phyloP scores from a whole-genome alignment of 1,284 basidiomycete species.

The Fomitopsis palustris region DNA sequence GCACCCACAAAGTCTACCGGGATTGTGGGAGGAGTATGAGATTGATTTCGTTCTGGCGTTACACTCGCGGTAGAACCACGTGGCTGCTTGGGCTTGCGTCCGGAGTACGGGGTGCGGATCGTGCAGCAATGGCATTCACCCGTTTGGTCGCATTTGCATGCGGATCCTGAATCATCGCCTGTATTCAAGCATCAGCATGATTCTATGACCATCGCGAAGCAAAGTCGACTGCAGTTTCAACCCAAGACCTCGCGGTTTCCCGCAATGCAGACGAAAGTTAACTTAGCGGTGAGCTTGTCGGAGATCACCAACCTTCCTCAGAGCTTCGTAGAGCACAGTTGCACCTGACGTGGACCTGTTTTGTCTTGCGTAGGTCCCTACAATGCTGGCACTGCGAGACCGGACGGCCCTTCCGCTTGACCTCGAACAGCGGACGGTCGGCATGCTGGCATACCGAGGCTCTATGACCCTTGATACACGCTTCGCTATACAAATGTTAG shows the following conservation, averaged over 20 bases:
- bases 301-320: not conserved
- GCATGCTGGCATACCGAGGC: conserved; percentile 62
- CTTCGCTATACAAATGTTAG: not conserved
- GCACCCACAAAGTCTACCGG: not conserved
- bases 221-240: not conserved
- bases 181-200: not conserved
- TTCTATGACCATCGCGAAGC: not conserved
- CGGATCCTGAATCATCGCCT: not conserved
- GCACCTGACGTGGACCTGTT: conserved; percentile 68
- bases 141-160: not conserved
- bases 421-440: conserved; percentile 70
- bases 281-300: not conserved
- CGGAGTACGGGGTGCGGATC: not conserved
- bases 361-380: conserved; percentile 66
- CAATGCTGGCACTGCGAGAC: conserved; percentile 74
- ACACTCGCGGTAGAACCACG: not conserved
- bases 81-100: not conserved
- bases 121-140: not conserved
- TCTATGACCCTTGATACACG: conserved; percentile 4
- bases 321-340: conserved; percentile 31
- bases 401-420: conserved; percentile 75
- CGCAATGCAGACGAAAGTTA: not conserved
- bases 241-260: too few species aligned
- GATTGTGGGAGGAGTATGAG: not conserved
- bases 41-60: not conserved